Evolutionary conservation across 306 rosid genomes (phyloP).

Genomic region (Cyamopsis tetragonoloba): DNA sequence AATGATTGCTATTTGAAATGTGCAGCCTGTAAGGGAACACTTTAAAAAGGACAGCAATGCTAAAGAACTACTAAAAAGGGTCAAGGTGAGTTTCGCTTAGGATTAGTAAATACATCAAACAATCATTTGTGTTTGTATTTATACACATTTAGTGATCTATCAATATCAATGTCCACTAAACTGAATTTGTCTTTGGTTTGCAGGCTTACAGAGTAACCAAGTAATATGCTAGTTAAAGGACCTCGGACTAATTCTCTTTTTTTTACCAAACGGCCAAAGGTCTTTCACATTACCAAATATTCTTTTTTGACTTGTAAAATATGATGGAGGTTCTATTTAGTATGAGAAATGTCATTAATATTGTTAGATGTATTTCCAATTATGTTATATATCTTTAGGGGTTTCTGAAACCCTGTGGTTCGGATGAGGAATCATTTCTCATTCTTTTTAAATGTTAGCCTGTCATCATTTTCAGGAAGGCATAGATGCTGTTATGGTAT

Average conservation of each 20-base stretch:
- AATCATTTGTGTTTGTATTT: not conserved
- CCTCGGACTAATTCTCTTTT: not conserved
- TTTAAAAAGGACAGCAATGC: constrained; percentile 67
- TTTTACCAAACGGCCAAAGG: not conserved
- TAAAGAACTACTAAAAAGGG: constrained; percentile 60
- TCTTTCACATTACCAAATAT: not conserved
- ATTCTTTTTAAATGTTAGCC: too few species aligned
- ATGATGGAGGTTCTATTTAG: not conserved
- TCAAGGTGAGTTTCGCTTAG: constrained; percentile 51
- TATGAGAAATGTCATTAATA: not conserved
- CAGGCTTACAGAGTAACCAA: constrained; percentile 44
- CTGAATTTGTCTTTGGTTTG: constrained; percentile 5
- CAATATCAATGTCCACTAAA: too few species aligned
- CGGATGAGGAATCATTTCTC: too few species aligned
- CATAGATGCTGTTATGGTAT: too few species aligned
- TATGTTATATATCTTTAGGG: too few species aligned
- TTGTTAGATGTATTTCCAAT: too few species aligned
- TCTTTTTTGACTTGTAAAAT: not conserved
- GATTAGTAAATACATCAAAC: not conserved
- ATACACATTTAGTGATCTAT: too few species aligned
- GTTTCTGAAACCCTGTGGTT: too few species aligned
- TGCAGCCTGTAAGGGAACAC: constrained; percentile 81
- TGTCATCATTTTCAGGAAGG: too few species aligned
- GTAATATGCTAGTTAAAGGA: constrained; percentile 13
- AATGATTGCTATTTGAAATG: constrained; percentile 11